These are phyloP conservation scores for Albophoma yamanashiensis DNA, from an alignment of 2,329 filamentous ascomycete genomes.

Conservation along the genomic window DNA sequence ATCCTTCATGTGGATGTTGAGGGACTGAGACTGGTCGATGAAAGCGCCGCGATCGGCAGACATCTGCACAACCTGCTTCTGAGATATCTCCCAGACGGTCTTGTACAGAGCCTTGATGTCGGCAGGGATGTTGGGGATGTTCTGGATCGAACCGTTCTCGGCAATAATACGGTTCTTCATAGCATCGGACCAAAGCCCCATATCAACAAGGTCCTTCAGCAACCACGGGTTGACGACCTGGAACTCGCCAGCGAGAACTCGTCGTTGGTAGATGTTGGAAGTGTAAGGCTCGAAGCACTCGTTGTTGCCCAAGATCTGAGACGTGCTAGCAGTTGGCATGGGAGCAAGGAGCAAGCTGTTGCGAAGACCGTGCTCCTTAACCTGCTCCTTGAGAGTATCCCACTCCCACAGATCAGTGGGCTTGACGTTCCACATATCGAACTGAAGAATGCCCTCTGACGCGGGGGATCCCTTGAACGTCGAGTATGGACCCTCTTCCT, in stretches of 20 bases:
- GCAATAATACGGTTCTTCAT: slow-evolving; percentile 99
- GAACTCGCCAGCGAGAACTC: slow-evolving; percentile 96
- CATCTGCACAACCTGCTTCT: slow-evolving; percentile 94
- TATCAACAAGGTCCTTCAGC: slow-evolving; percentile 93
- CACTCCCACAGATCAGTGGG: slow-evolving; percentile 96
- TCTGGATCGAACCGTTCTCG: slow-evolving; percentile 90
- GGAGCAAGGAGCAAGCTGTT: slow-evolving; percentile 93
- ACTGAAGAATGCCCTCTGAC: slow-evolving; percentile 92
- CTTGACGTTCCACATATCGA: slow-evolving; percentile 96
- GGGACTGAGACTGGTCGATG: slow-evolving; percentile 97
- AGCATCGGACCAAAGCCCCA: slow-evolving; percentile 96
- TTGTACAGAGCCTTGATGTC: slow-evolving; percentile 98
- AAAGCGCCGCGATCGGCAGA: slow-evolving; percentile 95
- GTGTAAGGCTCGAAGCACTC: slow-evolving; percentile 99
- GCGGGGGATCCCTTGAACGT: slow-evolving; percentile 90
- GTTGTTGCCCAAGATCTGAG: slow-evolving; percentile 97
- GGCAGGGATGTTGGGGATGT: slow-evolving; percentile 90
- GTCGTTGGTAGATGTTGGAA: slow-evolving; percentile 98
- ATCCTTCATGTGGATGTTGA: slow-evolving; percentile 99
- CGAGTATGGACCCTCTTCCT: slow-evolving; percentile 72
- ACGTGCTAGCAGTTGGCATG: slow-evolving; percentile 96
- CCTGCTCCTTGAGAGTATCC: slow-evolving; percentile 77
- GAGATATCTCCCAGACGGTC: slow-evolving; percentile 98
- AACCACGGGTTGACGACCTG: slow-evolving; percentile 99
- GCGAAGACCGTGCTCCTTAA: slow-evolving; percentile 85